Evolutionary conservation across 805 yeast species (phyloP), one percentile per base, ranked within the genome.

Genomic region (Spathaspora girioi): DNA sequence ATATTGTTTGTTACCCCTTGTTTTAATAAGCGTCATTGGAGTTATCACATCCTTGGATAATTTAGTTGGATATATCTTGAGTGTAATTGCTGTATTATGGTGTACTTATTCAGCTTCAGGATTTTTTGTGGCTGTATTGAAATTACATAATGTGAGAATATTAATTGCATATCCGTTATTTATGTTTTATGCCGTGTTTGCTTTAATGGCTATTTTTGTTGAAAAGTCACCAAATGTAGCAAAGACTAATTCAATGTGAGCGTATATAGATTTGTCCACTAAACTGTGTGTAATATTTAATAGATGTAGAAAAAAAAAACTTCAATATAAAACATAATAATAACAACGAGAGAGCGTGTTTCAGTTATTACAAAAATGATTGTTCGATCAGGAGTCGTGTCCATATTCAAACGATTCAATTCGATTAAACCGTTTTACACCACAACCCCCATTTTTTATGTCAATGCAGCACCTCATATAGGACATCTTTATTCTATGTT

Each of bases 391-490:
- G 5, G 27, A 12, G 29, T 11, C 46, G 11, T 18, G 48, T 35
- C 15, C 17, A 12, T 35, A 35, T 35, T 35, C 17, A 35, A n/a
- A n/a, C 40, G 40, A n/a, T 15, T 35, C 18, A 35, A 14, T 35
- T 35, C 40, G 14, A 35, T 49, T 40, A 65, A 65, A 31, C 70
- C 72, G 5, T 59, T 67, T 47, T 89, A 83, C 58, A 73, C 87
- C 14, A 90, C 97, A 0, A 87, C 97, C 0, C 99, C 99, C 0
- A 94, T 94, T 23, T 94, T 92, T 68, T 94, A 94, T 67, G 97
- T 96, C 51, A 94, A 94, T 73, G 98, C 98, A 9, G 79, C 60
- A 29, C 99, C 99, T 2, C 99, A 94, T 69, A 66, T 94, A 50
- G 99, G 99, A 3, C 99, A 94, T 66, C 73, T 90, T 41, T 91